Conservation (phyloP, 257 asterid species). For the Solanum bulbocastanum region DNA sequence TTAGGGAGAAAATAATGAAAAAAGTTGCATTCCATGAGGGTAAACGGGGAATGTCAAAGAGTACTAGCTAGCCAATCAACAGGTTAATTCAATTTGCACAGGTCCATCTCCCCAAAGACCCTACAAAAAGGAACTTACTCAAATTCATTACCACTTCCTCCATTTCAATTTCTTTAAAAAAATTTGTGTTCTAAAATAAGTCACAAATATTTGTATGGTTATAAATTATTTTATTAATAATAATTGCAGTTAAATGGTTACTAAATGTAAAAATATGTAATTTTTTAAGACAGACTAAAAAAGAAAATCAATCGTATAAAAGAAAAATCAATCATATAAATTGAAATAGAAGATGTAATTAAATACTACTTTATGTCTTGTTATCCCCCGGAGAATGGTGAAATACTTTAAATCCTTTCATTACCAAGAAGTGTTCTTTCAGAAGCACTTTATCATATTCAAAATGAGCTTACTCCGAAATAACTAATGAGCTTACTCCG, state of each 20-base stretch:
- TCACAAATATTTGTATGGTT: too few relatives aligned
- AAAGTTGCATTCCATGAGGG: neutral
- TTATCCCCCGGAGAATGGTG: neutral
- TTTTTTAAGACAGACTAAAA: accelerated
- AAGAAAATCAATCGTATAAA: too few relatives aligned
- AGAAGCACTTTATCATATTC: neutral
- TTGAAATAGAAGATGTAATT: too few relatives aligned
- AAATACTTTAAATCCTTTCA: neutral
- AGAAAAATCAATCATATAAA: too few relatives aligned
- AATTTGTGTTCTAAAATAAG: too few relatives aligned
- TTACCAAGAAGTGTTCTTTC: neutral
- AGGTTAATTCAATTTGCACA: neutral
- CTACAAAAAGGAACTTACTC: slow-evolving; percentile 22
- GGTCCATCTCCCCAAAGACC: slow-evolving; percentile 7
- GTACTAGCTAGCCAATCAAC: neutral
- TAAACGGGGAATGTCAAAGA: neutral
- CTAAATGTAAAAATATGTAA: too few relatives aligned
- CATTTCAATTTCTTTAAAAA: accelerated
- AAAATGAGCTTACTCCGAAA: neutral
- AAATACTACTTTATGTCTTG: neutral
- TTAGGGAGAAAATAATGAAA: neutral
- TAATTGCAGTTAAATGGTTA: too few relatives aligned
- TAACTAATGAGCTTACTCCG: neutral
- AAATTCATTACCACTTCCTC: neutral
- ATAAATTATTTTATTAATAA: too few relatives aligned